These are phyloP conservation scores for Penicillium hesseltinei DNA, from an alignment of 2,329 filamentous ascomycete species.

Conservation along the genomic window DNA sequence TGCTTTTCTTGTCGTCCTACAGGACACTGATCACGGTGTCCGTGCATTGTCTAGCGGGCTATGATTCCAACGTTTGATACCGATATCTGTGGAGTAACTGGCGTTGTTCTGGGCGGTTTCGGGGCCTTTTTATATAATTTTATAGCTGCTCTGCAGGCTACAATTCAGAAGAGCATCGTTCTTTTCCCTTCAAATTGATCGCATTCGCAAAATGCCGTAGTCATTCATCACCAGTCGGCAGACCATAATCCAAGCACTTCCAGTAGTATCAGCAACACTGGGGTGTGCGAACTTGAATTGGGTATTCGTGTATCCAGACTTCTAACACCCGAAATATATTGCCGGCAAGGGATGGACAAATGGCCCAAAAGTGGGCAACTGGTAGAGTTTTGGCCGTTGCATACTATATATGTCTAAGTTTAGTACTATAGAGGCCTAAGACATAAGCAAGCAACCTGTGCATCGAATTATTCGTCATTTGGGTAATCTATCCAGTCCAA, in stretches of 20 bases:
- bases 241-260: neutral
- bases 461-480: neutral
- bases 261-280: neutral
- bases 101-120: neutral
- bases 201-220: neutral
- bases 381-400: no score
- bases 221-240: no score
- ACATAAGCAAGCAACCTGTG: neutral
- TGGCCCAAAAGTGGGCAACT: neutral
- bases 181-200: neutral
- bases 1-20: neutral
- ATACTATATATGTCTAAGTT: neutral
- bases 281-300: no score
- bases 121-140: neutral
- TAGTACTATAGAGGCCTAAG: no score
- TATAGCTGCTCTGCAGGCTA: neutral
- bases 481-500: neutral
- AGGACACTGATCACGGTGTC: neutral
- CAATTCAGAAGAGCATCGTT: neutral
- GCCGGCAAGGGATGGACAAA: neutral
- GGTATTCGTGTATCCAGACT: neutral
- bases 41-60: constrained; percentile 3
- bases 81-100: neutral
- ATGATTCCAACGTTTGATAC: constrained; percentile 4
- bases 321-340: neutral